Conservation (phyloP, 2,329 filamentous ascomycete genomes). For the Coniochaeta sp. region DNA sequence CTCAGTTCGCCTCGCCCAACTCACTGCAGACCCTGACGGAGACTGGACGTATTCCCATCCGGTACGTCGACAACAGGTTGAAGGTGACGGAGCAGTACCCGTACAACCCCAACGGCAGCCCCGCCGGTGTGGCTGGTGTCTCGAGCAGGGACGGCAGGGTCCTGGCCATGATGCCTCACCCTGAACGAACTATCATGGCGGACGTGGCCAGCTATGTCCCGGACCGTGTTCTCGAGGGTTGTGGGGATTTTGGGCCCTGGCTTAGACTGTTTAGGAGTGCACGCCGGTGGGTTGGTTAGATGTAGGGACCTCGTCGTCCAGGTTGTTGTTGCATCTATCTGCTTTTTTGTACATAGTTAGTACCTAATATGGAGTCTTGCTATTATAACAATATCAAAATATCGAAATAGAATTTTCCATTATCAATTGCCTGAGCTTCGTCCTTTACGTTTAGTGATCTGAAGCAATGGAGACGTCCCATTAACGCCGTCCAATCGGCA, state of each 20-base stretch:
- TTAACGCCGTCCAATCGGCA: no score
- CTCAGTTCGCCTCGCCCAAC: slow-evolving; percentile 53
- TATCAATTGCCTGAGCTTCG: neutral
- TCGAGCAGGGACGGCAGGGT: slow-evolving; percentile 71
- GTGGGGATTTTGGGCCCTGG: slow-evolving; percentile 83
- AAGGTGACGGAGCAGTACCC: slow-evolving; percentile 76
- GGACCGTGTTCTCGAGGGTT: slow-evolving; percentile 46
- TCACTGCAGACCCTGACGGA: slow-evolving; percentile 48
- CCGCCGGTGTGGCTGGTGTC: slow-evolving; percentile 73
- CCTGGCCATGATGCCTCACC: slow-evolving; percentile 87
- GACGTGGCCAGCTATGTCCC: slow-evolving; percentile 73
- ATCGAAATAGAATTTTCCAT: neutral
- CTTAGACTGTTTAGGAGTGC: slow-evolving; percentile 79
- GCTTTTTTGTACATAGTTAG: neutral
- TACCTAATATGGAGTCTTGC: neutral
- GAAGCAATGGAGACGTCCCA: no score
- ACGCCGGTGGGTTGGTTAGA: slow-evolving; percentile 72
- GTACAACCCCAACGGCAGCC: slow-evolving; percentile 80
- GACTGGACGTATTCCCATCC: slow-evolving; percentile 64
- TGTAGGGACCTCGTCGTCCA: neutral
- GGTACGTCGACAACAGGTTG: slow-evolving; percentile 79
- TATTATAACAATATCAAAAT: neutral
- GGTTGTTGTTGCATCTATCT: neutral
- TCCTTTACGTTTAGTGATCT: no score
- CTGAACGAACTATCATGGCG: slow-evolving; percentile 78